Evolutionary conservation across 2,329 filamentous ascomycete genomes (phyloP).

Genomic region (Phaeosphaeria sp.): DNA sequence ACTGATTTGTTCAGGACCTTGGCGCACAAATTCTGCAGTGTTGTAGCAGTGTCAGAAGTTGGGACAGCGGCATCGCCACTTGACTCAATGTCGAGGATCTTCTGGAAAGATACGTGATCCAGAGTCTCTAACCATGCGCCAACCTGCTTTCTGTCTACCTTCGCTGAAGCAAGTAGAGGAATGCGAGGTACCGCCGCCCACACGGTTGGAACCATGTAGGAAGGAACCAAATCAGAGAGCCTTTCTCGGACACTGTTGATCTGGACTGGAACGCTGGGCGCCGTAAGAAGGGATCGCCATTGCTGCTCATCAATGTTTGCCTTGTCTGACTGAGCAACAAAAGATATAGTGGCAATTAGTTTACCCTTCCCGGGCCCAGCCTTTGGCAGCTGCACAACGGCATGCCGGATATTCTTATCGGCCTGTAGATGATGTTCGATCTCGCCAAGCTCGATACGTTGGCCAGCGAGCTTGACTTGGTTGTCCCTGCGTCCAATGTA

Average conservation of each 20-base stretch:
- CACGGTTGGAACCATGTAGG: constrained; percentile 40
- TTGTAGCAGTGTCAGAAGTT: constrained; percentile 14
- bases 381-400: constrained; percentile 53
- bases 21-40: constrained; percentile 49
- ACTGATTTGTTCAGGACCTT: constrained; percentile 49
- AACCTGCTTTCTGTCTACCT: constrained; percentile 42
- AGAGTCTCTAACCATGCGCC: constrained; percentile 54
- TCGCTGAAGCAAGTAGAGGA: constrained; percentile 36
- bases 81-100: constrained; percentile 48
- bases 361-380: constrained; percentile 50
- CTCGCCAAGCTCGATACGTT: constrained; percentile 45
- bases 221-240: constrained; percentile 32
- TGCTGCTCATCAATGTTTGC: constrained; percentile 22
- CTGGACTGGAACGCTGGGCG: constrained; percentile 32
- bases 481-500: constrained; percentile 43
- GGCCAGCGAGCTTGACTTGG: constrained; percentile 45
- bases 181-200: constrained; percentile 48
- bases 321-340: constrained; percentile 30
- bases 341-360: constrained; percentile 54
- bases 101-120: constrained; percentile 48
- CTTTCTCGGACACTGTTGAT: constrained; percentile 40
- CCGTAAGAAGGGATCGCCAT: constrained; percentile 41
- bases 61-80: constrained; percentile 21
- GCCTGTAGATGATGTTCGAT: constrained; percentile 40
- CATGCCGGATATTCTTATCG: constrained; percentile 43